Base-by-base conservation (phyloP, 2,329 filamentous ascomycete species). In the Mycogone perniciosa region DNA sequence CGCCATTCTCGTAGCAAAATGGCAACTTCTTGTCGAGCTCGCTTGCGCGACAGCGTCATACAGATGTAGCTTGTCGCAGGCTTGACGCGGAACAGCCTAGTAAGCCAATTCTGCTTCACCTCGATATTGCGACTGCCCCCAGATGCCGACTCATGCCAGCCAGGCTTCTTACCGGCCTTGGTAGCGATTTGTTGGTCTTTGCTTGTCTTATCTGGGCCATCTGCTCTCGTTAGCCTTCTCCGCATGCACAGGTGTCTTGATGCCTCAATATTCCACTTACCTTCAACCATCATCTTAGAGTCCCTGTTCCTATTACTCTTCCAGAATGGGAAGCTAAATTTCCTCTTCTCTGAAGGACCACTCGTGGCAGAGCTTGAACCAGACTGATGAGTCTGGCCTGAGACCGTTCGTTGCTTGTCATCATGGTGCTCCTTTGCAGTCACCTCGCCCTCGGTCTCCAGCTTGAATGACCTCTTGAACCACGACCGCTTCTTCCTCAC, bases 41-140 rank as follows among this genome's bases (percentile, higher is more conserved):
- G 76, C 59, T 86, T 85, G 5, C 70, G 65, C 30, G 85, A 81
- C 27, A 89, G 76, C 4, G 77, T 77, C 65, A 96, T 84, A 65
- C 89, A 93, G 11, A 96, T 69, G 30, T 88, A 78, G 56, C 82
- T 81, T 11, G 76, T 85, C 0, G 85, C 88, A 1, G 92, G 92
- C 65, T 93, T 96, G 63, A 96, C 85, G 50, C 89, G 83, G 72
- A 97, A 89, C 42, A 97, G 81, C 11, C 89, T 86, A 31, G 89
- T 86, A 48, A 97, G 80, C 91, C 92, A 96, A 59, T 86, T 95
- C 62, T 89, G 84, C 63, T 83, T 85, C 31, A 82, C 78, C 55
- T 82, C 83, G 61, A 80, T 86, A 67, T 76, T 77, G 51, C 77
- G 76, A 55, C 70, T 71, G 31, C 61, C 59, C 13, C 67, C 66